These are phyloP conservation scores for Colletotrichum sp. DNA, from an alignment of 2,329 filamentous ascomycete species.

Conservation along the genomic window DNA sequence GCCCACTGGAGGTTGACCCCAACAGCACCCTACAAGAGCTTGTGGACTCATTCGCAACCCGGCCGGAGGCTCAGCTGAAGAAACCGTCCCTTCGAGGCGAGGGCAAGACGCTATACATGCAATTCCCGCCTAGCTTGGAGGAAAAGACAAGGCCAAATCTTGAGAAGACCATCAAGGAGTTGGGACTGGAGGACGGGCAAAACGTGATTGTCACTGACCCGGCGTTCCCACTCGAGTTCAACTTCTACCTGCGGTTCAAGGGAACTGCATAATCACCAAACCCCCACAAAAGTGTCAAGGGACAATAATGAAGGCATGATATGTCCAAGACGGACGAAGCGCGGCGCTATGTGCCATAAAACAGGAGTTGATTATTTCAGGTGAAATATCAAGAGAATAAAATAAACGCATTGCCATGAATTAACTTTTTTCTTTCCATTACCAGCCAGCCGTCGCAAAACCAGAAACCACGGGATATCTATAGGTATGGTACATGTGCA, in stretches of 20 bases:
- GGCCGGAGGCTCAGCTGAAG: conserved; percentile 91
- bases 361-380: not conserved
- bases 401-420: not conserved
- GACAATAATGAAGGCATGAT: conserved; percentile 13
- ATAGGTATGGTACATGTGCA: conserved; percentile 20
- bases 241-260: conserved; percentile 58
- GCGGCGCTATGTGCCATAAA: not conserved
- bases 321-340: not conserved
- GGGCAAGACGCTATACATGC: conserved; percentile 89
- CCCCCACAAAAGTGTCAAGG: not conserved
- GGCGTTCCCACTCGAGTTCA: conserved; percentile 78
- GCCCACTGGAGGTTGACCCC: conserved; percentile 74
- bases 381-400: not conserved
- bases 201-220: conserved; percentile 93
- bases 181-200: conserved; percentile 78
- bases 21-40: conserved; percentile 81
- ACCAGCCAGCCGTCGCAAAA: conserved; percentile 15
- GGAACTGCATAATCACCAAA: conserved; percentile 10
- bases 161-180: conserved; percentile 74
- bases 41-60: conserved; percentile 80
- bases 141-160: conserved; percentile 86
- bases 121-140: conserved; percentile 80
- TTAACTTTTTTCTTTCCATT: conserved; percentile 20
- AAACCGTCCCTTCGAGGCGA: conserved; percentile 84
- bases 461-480: conserved; percentile 21